Percentiles rank a stretch among this genome's conserved stretches.
Evolutionary conservation across 2,329 filamentous ascomycete species (phyloP).

Genomic region (Trichoderma sp.): DNA sequence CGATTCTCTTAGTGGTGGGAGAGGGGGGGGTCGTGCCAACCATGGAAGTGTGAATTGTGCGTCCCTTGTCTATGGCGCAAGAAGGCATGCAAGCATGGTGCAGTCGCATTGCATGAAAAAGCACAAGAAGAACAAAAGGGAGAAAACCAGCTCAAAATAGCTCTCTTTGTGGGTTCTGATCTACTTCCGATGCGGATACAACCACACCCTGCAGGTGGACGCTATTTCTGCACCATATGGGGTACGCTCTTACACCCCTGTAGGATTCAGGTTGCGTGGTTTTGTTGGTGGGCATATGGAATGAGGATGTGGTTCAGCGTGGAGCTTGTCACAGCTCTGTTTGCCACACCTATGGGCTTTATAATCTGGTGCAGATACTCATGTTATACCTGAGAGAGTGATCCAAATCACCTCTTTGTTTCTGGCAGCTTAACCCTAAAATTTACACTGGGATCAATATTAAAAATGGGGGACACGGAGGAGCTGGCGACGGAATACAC

Average conservation of each 20-base stretch:
- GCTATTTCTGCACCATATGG: background rate
- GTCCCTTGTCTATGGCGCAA: background rate
- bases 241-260: background rate
- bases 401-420: background rate
- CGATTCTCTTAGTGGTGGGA: background rate
- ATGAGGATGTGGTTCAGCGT: background rate
- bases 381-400: background rate
- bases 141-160: background rate
- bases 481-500: background rate
- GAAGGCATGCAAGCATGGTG: background rate
- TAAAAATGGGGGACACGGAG: background rate
- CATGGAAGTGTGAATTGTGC: background rate
- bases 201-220: background rate
- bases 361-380: background rate
- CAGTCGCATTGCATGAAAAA: background rate
- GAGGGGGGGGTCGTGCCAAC: background rate
- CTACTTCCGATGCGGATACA: background rate
- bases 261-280: background rate
- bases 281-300: background rate
- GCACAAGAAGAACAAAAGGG: background rate
- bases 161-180: background rate
- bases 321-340: background rate
- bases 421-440: background rate
- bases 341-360: background rate
- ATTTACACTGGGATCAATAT: background rate